phyloP scores from a whole-genome alignment of 2,329 filamentous ascomycete species.

The Sporothrix variecibatus region DNA sequence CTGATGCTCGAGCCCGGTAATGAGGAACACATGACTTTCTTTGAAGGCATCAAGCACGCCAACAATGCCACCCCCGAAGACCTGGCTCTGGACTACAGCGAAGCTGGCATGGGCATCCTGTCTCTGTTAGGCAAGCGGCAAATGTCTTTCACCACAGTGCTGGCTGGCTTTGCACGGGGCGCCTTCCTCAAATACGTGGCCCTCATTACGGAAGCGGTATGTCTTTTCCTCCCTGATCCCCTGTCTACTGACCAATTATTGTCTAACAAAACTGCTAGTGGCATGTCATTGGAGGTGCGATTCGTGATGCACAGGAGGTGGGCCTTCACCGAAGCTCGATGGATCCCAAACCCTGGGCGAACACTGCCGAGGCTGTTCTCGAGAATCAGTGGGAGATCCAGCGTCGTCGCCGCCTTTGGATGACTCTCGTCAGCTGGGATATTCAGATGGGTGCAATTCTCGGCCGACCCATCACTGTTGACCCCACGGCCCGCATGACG shows the following conservation, averaged over 20 bases:
- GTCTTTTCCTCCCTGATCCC: slow-evolving; percentile 30
- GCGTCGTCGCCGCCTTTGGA: slow-evolving; percentile 57
- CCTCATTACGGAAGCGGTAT: slow-evolving; percentile 58
- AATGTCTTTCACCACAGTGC: slow-evolving; percentile 57
- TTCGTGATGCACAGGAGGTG: slow-evolving; percentile 64
- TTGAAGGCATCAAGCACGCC: slow-evolving; percentile 60
- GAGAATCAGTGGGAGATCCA: slow-evolving; percentile 62
- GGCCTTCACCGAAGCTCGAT: slow-evolving; percentile 58
- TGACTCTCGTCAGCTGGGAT: slow-evolving; percentile 57
- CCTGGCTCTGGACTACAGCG: slow-evolving; percentile 61
- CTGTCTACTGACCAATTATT: background rate
- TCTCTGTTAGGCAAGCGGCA: slow-evolving; percentile 58
- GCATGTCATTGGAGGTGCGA: slow-evolving; percentile 58
- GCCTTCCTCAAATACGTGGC: slow-evolving; percentile 61
- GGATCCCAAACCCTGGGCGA: slow-evolving; percentile 52
- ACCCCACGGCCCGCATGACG: slow-evolving; percentile 50
- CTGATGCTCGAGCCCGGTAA: slow-evolving; percentile 52
- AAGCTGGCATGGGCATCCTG: slow-evolving; percentile 56
- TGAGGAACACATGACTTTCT: slow-evolving; percentile 45
- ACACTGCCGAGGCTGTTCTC: slow-evolving; percentile 51
- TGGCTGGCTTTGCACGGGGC: slow-evolving; percentile 59
- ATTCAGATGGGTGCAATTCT: slow-evolving; percentile 55
- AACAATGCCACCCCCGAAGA: slow-evolving; percentile 62
- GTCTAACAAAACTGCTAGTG: slow-evolving; percentile 42
- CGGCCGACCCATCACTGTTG: slow-evolving; percentile 58